Conservation (phyloP, 305 asterid genomes). For the Caryopteris hybrid region DNA sequence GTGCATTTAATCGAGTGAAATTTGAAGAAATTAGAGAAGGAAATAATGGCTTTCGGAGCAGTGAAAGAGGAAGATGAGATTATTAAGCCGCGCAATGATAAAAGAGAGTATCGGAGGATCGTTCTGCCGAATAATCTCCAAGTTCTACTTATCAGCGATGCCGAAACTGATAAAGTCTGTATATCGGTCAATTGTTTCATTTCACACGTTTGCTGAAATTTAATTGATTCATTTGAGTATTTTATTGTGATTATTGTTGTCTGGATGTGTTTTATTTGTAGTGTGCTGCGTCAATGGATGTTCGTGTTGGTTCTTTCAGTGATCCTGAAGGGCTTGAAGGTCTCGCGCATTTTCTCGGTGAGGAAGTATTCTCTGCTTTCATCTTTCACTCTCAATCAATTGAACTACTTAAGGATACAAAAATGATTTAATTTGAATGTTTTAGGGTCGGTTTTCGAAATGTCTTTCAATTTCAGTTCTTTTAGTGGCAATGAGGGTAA, state of each 20-base stretch:
- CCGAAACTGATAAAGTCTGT: conserved; percentile 84
- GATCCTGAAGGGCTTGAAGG: conserved; percentile 97
- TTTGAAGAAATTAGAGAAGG: neutral
- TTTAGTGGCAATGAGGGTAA: conserved; percentile 47
- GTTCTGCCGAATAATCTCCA: conserved; percentile 68
- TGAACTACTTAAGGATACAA: neutral
- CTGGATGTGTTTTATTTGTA: conserved; percentile 31
- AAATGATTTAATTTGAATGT: neutral
- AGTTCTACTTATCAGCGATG: conserved; percentile 85
- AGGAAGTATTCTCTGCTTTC: conserved; percentile 10
- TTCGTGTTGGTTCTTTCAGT: conserved; percentile 84
- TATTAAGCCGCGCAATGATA: conserved; percentile 76
- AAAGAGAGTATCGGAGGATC: conserved; percentile 66
- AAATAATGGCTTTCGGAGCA: conserved; percentile 48
- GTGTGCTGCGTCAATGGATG: conserved; percentile 97
- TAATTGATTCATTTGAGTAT: neutral
- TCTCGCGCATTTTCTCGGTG: conserved; percentile 98
- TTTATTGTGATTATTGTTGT: conserved; percentile 2
- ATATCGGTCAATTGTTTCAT: neutral
- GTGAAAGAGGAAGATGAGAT: conserved; percentile 47
- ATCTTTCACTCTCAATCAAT: neutral
- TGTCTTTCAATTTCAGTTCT: conserved; percentile 3
- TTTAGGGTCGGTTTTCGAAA: neutral
- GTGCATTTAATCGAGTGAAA: neutral
- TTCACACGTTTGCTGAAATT: neutral